phyloP scores from a whole-genome alignment of 306 rosid genomes.

The Dalbergia oliveri region DNA sequence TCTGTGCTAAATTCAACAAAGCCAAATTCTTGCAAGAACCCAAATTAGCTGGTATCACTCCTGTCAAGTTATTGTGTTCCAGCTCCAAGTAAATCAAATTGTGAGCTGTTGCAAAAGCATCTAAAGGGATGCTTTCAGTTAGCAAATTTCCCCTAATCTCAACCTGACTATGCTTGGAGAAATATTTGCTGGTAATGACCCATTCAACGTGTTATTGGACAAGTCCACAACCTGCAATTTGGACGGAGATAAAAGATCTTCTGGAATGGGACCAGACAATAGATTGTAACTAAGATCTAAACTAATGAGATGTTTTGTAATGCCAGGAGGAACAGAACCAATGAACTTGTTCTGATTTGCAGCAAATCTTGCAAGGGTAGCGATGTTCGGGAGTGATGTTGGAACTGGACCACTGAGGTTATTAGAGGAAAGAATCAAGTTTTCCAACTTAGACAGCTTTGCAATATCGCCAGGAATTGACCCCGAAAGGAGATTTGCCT shows the following conservation, averaged over 20 bases:
- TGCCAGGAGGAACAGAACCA: slow-evolving; percentile 63
- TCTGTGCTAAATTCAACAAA: slow-evolving; percentile 74
- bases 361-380: slow-evolving; percentile 68
- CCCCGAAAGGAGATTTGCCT: slow-evolving; percentile 44
- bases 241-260: slow-evolving; percentile 56
- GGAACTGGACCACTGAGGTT: slow-evolving; percentile 60
- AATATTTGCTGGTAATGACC: slow-evolving; percentile 56
- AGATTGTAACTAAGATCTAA: slow-evolving; percentile 76
- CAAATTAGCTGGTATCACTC: slow-evolving; percentile 60
- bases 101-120: neutral
- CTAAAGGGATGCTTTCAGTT: slow-evolving; percentile 54
- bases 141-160: slow-evolving; percentile 75
- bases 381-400: slow-evolving; percentile 44
- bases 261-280: slow-evolving; percentile 59
- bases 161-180: slow-evolving; percentile 64
- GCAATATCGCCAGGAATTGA: slow-evolving; percentile 58
- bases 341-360: slow-evolving; percentile 60
- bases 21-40: slow-evolving; percentile 60
- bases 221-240: slow-evolving; percentile 66
- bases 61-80: slow-evolving; percentile 59
- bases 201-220: slow-evolving; percentile 58
- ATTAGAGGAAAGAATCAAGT: slow-evolving; percentile 72
- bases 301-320: slow-evolving; percentile 54
- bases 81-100: slow-evolving; percentile 70
- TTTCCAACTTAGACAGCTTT: slow-evolving; percentile 63